Evolutionary conservation across 2,329 filamentous ascomycete genomes (phyloP), one percentile per base, ranked within the genome.

Genomic region (Aspergillus spinulosporus): DNA sequence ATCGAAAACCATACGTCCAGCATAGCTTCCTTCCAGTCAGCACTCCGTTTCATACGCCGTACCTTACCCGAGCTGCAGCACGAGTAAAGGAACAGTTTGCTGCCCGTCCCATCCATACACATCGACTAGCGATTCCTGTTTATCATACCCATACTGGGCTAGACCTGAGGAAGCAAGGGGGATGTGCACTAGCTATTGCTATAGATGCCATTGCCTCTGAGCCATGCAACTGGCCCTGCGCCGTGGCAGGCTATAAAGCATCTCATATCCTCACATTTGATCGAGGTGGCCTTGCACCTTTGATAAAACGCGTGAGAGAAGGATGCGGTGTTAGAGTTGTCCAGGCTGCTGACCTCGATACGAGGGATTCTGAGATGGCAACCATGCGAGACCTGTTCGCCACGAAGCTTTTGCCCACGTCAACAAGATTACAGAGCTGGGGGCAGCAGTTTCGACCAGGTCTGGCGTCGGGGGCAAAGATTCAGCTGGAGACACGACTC

Each of bases 401-500:
- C 21, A 52, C 59, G 12, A 50, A 11, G 5, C 40, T 61, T 9
- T 42, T 64, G 12, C 36, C 52, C 3, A 56, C 62, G 65, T 97
- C 70, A 91, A 91, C 73, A 93, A 92, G 72, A 90, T 91, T 51
- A 87, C 90, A 46, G 89, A 56, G 97, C 74, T 97, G 93, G 93
- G 90, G 96, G 56, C 92, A 93, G 74, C 90, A 95, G 72, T 92
- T 92, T 70, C 92, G 91, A 12, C 93, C 93, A n/a, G 87, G 86
- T 54, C 80, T 97, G 43, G 85, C 93, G 64, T 90, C 91, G 8
- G 85, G 84, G 57, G 90, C 91, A n/a, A 83, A 90, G 66, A 93
- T 88, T 1, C 95, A 89, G 65, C 90, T 99, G 46, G 92, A 97
- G 72, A 99, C 94, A 60, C 97, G 96, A 80, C 94, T 97, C 88